These are phyloP conservation scores for Corymbia calophylla DNA, from an alignment of 441 rosid genomes.

Conservation along the genomic window DNA sequence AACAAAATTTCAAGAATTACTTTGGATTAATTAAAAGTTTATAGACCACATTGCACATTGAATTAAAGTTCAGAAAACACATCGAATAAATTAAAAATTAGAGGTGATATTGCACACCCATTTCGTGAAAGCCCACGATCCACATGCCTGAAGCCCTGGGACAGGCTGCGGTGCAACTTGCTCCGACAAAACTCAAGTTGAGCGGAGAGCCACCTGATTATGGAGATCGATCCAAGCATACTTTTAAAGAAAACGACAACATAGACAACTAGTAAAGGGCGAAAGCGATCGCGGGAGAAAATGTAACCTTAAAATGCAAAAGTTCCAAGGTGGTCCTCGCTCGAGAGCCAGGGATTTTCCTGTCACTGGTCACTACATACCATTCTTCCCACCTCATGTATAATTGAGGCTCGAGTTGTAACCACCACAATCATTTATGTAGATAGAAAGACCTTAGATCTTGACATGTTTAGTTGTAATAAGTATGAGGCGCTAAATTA, in stretches of 20 bases:
- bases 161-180: not conserved
- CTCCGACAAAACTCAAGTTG: not conserved
- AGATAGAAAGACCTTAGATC: not conserved
- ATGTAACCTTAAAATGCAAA: not conserved
- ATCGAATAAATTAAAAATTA: too few species aligned
- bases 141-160: not conserved
- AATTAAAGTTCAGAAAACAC: too few species aligned
- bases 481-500: not conserved
- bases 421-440: not conserved
- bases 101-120: too few species aligned
- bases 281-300: not conserved
- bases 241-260: not conserved
- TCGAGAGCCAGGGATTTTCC: not conserved
- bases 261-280: not conserved
- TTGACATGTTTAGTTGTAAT: not conserved
- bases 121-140: not conserved
- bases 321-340: not conserved
- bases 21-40: too few species aligned
- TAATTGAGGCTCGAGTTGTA: not conserved
- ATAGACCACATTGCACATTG: too few species aligned
- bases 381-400: not conserved
- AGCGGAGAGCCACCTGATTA: not conserved
- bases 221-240: not conserved
- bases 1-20: too few species aligned
- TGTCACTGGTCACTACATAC: not conserved